These are phyloP conservation scores for Phytophthora podocarpi DNA, from an alignment of 352 stramenopile species.

Conservation along the genomic window DNA sequence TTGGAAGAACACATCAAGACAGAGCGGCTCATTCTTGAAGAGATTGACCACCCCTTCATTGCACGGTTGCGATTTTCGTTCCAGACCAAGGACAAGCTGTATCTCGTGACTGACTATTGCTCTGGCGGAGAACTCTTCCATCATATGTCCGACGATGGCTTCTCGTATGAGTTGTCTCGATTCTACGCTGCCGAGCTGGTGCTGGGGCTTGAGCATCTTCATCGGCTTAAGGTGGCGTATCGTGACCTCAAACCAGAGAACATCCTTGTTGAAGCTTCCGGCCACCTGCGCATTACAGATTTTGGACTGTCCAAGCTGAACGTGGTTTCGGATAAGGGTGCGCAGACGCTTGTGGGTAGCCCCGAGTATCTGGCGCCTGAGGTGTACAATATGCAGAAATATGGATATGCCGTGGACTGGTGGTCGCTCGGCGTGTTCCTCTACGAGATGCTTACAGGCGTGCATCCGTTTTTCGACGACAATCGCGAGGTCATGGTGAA, in stretches of 20 bases:
- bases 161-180: conserved; percentile 63
- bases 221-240: conserved; percentile 95
- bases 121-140: conserved; percentile 98
- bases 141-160: conserved; percentile 93
- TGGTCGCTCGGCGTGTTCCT: conserved; percentile 92
- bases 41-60: conserved; percentile 98
- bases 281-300: conserved; percentile 97
- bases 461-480: conserved; percentile 89
- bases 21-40: conserved; percentile 97
- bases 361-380: conserved; percentile 93
- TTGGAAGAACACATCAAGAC: conserved; percentile 96
- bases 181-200: conserved; percentile 98
- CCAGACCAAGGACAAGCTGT: conserved; percentile 92
- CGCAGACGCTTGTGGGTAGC: conserved; percentile 78
- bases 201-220: conserved; percentile 94
- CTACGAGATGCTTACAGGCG: conserved; percentile 91
- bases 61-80: conserved; percentile 97
- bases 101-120: conserved; percentile 91
- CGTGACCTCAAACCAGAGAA: conserved; percentile 98
- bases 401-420: conserved; percentile 91
- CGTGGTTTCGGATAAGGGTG: conserved; percentile 71
- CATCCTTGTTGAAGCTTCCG: conserved; percentile 82
- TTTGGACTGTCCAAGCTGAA: conserved; percentile 92
- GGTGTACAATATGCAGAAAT: conserved; percentile 72
- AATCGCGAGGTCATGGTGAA: conserved; percentile 85